These are phyloP conservation scores for Aureobasidium zeae DNA, from an alignment of 2,329 filamentous ascomycete genomes.

Conservation along the genomic window DNA sequence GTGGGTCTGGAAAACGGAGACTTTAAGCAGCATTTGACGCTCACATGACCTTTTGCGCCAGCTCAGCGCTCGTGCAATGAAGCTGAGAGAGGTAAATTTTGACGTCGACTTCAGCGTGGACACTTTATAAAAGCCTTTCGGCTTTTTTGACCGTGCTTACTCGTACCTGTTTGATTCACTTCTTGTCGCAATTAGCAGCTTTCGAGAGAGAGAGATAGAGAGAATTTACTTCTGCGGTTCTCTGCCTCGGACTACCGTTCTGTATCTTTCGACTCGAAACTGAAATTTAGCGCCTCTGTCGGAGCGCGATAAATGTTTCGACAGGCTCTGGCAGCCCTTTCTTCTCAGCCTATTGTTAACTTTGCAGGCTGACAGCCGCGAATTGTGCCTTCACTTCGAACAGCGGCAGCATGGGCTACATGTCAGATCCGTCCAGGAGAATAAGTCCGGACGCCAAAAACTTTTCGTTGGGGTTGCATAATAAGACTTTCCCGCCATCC, in stretches of 20 bases:
- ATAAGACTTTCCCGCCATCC: slow-evolving; percentile 9
- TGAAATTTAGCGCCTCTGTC: neutral
- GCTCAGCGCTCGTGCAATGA: slow-evolving; percentile 19
- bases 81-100: slow-evolving; percentile 21
- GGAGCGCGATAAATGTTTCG: slow-evolving; percentile 6
- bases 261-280: neutral
- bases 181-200: neutral
- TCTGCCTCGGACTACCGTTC: neutral
- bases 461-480: slow-evolving; percentile 12
- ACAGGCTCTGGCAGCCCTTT: neutral
- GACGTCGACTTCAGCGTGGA: slow-evolving; percentile 22
- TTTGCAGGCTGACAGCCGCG: neutral
- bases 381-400: neutral
- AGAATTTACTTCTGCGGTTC: neutral
- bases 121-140: slow-evolving; percentile 7
- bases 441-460: neutral
- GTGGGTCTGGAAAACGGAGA: slow-evolving; percentile 6
- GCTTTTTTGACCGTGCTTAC: slow-evolving; percentile 5
- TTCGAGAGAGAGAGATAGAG: too few relatives aligned
- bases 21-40: slow-evolving; percentile 19
- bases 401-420: neutral
- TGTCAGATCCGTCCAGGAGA: slow-evolving; percentile 4
- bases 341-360: neutral
- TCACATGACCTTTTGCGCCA: slow-evolving; percentile 22
- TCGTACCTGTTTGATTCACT: slow-evolving; percentile 2